Base-by-base conservation (phyloP, 1,284 basidiomycete species). In the Psilocybe mexicana region DNA sequence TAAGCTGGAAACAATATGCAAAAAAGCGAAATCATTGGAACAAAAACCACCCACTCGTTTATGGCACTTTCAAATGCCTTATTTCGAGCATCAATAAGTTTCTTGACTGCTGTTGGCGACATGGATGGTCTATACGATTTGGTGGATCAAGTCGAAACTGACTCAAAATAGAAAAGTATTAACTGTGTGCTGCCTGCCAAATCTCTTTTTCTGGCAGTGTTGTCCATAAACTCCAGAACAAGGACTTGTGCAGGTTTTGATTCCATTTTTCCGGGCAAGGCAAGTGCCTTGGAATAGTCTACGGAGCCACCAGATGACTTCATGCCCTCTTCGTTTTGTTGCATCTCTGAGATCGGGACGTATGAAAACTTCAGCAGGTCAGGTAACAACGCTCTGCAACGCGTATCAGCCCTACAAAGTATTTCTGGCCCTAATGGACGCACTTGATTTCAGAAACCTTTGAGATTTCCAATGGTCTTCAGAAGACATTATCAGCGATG, bases 361-460 rank as follows among this genome's bases (percentile, higher is more conserved):
- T 95, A 96, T 12, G 90, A 88, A 66, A 96, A 95, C 49, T 82
- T 85, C 63, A 96, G 79, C 42, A 93, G 76, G 59, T 91, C 85
- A 1, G 94, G 94, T 25, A 95, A 77, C 6, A 96, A 79, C 1
- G 92, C 85, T 72, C 90, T 93, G 56, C 38, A 35, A 50, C 36
- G 51, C 30, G 54, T 23, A 18, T 58, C 42, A 55, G 46, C 7
- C n/a, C 28, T 14, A 28, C 25, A 51, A 5, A 33, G 36, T 4
- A n/a, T 23, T 10, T 23, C 11, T 23, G 14, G 30, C 42, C 14
- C 28, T 46, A 25, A 33, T 7, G 42, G 25, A 64, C 81, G 60
- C 57, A 94, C 88, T 96, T 96, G 61, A 96, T 80, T 72, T 95
- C 90, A 2, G 93, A 90, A 25, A 96, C 85, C 64, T 87, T 85